phyloP scores from a whole-genome alignment of 257 asterid species.

The Fraxinus quadrangulata region DNA sequence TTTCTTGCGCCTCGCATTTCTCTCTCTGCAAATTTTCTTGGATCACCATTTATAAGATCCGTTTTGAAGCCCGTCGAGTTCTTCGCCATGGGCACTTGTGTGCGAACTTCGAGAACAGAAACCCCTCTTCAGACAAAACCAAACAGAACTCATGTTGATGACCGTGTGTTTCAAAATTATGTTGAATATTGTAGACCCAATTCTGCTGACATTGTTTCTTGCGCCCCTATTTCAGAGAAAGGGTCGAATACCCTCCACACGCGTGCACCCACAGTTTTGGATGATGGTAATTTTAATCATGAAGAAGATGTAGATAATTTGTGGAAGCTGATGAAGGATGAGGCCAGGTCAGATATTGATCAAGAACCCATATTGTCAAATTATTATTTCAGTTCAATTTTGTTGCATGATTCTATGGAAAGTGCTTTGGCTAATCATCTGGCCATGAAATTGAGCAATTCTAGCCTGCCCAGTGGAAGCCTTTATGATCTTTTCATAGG shows the following conservation, averaged over 20 bases:
- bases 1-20: constrained; percentile 28
- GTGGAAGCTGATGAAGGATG: constrained; percentile 46
- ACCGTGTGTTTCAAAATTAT: constrained; percentile 18
- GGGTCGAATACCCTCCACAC: constrained; percentile 14
- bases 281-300: neutral
- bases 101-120: constrained; percentile 36
- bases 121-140: constrained; percentile 30
- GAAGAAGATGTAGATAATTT: constrained; percentile 30
- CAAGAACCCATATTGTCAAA: constrained; percentile 42
- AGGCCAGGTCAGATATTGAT: constrained; percentile 46
- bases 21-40: constrained; percentile 27
- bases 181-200: constrained; percentile 31
- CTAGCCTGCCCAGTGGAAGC: constrained; percentile 35
- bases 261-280: constrained; percentile 9
- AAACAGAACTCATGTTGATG: constrained; percentile 21
- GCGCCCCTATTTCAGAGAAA: constrained; percentile 18
- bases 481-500: constrained; percentile 44
- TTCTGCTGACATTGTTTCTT: constrained; percentile 28
- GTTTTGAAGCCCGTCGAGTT: constrained; percentile 12
- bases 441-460: constrained; percentile 47
- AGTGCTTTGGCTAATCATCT: constrained; percentile 40
- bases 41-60: constrained; percentile 17
- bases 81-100: constrained; percentile 43
- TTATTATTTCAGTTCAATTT: constrained; percentile 37
- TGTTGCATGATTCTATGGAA: constrained; percentile 43